phyloP scores from a whole-genome alignment of 768 basidiomycete genomes.

The Phanerodontia chrysosporium region DNA sequence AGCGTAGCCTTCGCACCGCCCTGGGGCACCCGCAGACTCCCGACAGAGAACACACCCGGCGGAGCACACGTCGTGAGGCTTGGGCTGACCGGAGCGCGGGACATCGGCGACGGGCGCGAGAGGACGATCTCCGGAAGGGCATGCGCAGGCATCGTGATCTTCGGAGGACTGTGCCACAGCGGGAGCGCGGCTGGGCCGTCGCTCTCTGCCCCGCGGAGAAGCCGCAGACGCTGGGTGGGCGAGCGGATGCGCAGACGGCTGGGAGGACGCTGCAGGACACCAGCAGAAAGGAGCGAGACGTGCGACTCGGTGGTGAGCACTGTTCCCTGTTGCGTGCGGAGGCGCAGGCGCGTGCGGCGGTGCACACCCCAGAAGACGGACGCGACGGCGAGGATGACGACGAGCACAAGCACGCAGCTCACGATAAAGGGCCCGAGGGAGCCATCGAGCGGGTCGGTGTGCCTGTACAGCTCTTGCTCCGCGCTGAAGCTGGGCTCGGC shows the following conservation, averaged over 20 bases:
- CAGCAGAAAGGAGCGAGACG: background rate
- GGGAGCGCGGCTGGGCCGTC: too few species aligned
- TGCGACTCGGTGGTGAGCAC: background rate
- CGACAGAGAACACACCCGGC: background rate
- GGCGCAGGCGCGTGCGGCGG: background rate
- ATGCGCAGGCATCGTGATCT: background rate
- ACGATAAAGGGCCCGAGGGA: constrained; percentile 13
- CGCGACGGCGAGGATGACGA: constrained; percentile 6
- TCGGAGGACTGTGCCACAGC: background rate
- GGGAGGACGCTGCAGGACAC: background rate
- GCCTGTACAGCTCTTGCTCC: background rate
- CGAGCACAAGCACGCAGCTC: constrained; percentile 4
- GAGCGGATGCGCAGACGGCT: constrained; percentile 5
- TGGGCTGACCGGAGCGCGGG: background rate
- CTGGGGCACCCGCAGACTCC: background rate
- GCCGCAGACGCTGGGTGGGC: constrained; percentile 1
- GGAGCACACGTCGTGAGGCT: constrained; percentile 4
- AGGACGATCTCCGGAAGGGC: background rate
- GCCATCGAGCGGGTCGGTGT: constrained; percentile 10
- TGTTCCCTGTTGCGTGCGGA: background rate
- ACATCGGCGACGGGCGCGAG: background rate
- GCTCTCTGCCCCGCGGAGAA: background rate
- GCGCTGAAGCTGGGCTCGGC: background rate
- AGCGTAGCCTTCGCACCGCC: background rate
- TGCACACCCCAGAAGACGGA: constrained; percentile 8